Conservation (phyloP, 495 filamentous ascomycete genomes). For the Apiosordaria backusii region DNA sequence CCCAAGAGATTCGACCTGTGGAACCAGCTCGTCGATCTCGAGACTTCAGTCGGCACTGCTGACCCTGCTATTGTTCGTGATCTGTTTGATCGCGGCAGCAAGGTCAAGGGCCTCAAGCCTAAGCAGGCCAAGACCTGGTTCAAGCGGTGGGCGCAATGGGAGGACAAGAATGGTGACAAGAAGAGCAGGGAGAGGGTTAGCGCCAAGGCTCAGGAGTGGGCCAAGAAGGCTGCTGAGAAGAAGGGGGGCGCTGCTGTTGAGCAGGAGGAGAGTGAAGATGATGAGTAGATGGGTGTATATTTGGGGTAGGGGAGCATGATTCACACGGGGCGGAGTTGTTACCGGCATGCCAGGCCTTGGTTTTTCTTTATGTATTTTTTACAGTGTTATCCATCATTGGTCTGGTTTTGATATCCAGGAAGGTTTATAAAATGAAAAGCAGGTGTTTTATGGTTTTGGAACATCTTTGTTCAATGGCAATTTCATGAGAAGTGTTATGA, state of each 20-base stretch:
- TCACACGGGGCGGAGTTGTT: not conserved
- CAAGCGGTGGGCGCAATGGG: conserved; percentile 76
- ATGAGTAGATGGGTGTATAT: conserved; percentile 14
- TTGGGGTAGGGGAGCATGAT: not conserved
- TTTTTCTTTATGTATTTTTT: not conserved
- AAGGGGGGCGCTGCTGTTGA: conserved; percentile 20
- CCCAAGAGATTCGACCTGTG: conserved; percentile 87
- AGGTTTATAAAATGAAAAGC: not conserved
- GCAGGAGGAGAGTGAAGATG: conserved; percentile 30
- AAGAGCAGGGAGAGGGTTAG: conserved; percentile 70
- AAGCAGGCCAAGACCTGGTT: conserved; percentile 78
- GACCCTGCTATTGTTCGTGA: conserved; percentile 60
- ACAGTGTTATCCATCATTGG: not conserved
- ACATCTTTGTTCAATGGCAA: too few species aligned
- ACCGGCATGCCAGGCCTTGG: not conserved
- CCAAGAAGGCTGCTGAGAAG: conserved; percentile 34
- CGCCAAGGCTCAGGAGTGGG: conserved; percentile 68
- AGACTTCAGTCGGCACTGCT: conserved; percentile 54
- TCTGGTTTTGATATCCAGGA: not conserved
- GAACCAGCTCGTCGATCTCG: conserved; percentile 86
- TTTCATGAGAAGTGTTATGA: not conserved
- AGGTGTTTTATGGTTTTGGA: conserved; percentile 2
- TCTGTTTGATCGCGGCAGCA: conserved; percentile 75
- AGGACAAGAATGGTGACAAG: conserved; percentile 67
- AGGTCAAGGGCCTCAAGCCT: conserved; percentile 64